phyloP scores from a whole-genome alignment of 2,329 filamentous ascomycete genomes.

The Macroventuria anomochaeta region DNA sequence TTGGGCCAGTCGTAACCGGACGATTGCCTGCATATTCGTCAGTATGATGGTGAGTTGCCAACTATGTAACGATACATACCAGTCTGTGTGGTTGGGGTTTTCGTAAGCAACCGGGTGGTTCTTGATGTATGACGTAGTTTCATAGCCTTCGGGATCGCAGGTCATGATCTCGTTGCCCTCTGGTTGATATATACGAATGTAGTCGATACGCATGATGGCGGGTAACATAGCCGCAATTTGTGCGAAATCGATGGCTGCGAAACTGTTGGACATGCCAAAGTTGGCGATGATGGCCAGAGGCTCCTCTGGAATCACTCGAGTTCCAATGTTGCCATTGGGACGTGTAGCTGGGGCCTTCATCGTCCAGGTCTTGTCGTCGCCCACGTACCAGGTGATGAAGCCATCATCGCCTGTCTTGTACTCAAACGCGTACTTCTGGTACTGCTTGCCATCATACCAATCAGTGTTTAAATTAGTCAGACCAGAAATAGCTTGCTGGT shows the following conservation, averaged over 20 bases:
- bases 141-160: constrained; percentile 71
- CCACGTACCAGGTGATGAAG: constrained; percentile 73
- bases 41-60: constrained; percentile 6
- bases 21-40: constrained; percentile 45
- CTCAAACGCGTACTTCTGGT: constrained; percentile 64
- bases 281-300: constrained; percentile 73
- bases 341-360: constrained; percentile 65
- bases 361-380: constrained; percentile 69
- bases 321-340: constrained; percentile 73
- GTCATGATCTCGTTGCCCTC: constrained; percentile 64
- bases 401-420: constrained; percentile 64
- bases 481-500: constrained; percentile 62
- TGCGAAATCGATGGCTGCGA: constrained; percentile 66
- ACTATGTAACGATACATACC: constrained; percentile 53
- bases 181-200: constrained; percentile 74
- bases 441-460: constrained; percentile 63
- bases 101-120: constrained; percentile 66
- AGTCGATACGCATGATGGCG: constrained; percentile 71
- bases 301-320: constrained; percentile 69
- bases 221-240: constrained; percentile 64
- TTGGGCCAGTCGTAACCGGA: constrained; percentile 66
- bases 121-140: constrained; percentile 71
- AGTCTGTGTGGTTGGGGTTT: constrained; percentile 69
- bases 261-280: constrained; percentile 72
- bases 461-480: constrained; percentile 62